Percentiles rank a stretch among this genome's conserved stretches.
Evolutionary conservation across 2,329 filamentous ascomycete species (phyloP).

Genomic region (Monilinia aucupariae): DNA sequence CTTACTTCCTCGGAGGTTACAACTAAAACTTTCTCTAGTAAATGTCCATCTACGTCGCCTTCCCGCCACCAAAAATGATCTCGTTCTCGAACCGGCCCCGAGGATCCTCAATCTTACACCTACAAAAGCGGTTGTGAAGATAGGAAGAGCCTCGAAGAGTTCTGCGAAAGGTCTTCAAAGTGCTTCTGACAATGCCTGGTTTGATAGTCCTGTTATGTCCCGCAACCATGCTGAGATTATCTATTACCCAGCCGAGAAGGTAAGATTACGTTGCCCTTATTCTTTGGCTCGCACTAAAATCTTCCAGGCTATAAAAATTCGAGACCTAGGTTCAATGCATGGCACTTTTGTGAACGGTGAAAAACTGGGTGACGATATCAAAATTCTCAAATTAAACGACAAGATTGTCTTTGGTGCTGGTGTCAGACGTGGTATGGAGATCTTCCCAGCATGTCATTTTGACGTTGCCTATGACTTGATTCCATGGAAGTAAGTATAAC

Average conservation of each 20-base stretch:
- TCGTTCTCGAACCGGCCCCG: slow-evolving; percentile 14
- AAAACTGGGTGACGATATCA: slow-evolving; percentile 36
- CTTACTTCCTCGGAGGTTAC: not conserved
- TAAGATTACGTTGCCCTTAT: slow-evolving; percentile 32
- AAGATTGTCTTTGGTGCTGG: slow-evolving; percentile 44
- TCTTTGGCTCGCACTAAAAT: slow-evolving; percentile 23
- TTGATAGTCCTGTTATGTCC: slow-evolving; percentile 68
- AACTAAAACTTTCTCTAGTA: slow-evolving; percentile 22
- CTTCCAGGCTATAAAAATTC: slow-evolving; percentile 41
- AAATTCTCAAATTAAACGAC: slow-evolving; percentile 36
- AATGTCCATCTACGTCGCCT: slow-evolving; percentile 18
- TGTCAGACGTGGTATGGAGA: slow-evolving; percentile 44
- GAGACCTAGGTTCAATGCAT: slow-evolving; percentile 56
- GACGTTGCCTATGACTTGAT: slow-evolving; percentile 26
- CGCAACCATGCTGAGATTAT: slow-evolving; percentile 56
- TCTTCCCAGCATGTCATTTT: slow-evolving; percentile 34
- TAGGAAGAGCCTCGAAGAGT: slow-evolving; percentile 46
- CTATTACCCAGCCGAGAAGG: slow-evolving; percentile 42
- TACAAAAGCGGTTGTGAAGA: slow-evolving; percentile 20
- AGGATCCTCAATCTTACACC: slow-evolving; percentile 28
- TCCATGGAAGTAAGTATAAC: slow-evolving; percentile 29
- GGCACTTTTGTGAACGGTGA: slow-evolving; percentile 51
- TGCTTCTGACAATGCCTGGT: slow-evolving; percentile 54
- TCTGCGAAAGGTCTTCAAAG: slow-evolving; percentile 41
- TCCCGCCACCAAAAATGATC: not conserved